Conservation (phyloP, 2,329 filamentous ascomycete species). For the Exophiala lecanii-corni region DNA sequence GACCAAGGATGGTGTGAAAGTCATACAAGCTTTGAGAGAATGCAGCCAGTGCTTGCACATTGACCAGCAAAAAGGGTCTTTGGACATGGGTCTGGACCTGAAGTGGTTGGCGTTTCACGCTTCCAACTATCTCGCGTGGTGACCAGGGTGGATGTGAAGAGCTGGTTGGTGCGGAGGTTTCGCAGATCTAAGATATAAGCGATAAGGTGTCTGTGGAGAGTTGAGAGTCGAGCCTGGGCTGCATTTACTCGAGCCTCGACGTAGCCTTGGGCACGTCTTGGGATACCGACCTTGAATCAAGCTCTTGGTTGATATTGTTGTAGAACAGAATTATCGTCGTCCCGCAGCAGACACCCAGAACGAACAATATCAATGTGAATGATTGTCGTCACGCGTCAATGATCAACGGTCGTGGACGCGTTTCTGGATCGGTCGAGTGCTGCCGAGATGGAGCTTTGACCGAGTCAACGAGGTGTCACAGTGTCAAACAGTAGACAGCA, state of each 20-base stretch:
- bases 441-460: not conserved
- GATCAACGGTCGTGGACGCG: too few relatives aligned
- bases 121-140: conserved; percentile 9
- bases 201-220: conserved; percentile 8
- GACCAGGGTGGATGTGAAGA: conserved; percentile 7
- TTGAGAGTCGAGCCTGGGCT: too few relatives aligned
- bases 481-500: too few relatives aligned
- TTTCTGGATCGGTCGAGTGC: too few relatives aligned
- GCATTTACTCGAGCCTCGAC: too few relatives aligned
- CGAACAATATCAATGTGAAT: too few relatives aligned
- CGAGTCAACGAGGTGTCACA: not conserved
- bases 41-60: conserved; percentile 14
- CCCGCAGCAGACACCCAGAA: too few relatives aligned
- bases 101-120: conserved; percentile 21
- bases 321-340: too few relatives aligned
- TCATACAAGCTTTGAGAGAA: conserved; percentile 8
- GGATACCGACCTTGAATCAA: too few relatives aligned
- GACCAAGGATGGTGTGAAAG: not conserved
- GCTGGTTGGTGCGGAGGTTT: conserved; percentile 18
- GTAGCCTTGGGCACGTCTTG: too few relatives aligned
- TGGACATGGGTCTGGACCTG: conserved; percentile 15
- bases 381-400: too few relatives aligned
- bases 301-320: too few relatives aligned
- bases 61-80: conserved; percentile 6
- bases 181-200: conserved; percentile 5